A percentile compares a stretch with the other conserved stretches of the same genome.
Conservation (phyloP, 208 protist species). For the Giardia duodenalis region DNA sequence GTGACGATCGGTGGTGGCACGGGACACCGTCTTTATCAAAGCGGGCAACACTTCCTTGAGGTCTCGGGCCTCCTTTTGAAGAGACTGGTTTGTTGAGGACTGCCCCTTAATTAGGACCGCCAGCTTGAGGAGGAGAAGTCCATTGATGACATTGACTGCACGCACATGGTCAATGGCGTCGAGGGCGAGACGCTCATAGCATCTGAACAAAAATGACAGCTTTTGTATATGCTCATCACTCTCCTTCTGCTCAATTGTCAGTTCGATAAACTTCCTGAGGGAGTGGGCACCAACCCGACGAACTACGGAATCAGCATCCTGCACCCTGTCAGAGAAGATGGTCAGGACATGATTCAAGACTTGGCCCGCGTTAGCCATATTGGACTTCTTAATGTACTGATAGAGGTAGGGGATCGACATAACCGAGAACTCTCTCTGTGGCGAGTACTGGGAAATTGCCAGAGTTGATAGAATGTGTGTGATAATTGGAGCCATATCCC, state of each 20-base stretch:
- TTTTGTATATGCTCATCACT: not conserved
- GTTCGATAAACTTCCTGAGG: not conserved
- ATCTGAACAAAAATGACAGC: not conserved
- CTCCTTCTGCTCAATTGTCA: not conserved
- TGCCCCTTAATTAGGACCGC: not conserved
- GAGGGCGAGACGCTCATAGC: not conserved
- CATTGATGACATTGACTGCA: not conserved
- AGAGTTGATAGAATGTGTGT: not conserved
- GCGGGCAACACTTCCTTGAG: slow-evolving; percentile 3
- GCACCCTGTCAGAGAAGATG: not conserved
- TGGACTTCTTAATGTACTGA: not conserved
- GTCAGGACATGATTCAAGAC: not conserved
- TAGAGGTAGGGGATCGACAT: not conserved
- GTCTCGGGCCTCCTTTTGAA: slow-evolving; percentile 15
- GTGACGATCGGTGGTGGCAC: slow-evolving; percentile 9
- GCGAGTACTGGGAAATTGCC: not conserved
- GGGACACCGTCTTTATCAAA: slow-evolving; percentile 11
- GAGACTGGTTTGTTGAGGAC: not conserved
- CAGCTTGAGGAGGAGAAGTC: not conserved
- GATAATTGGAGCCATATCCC: not conserved
- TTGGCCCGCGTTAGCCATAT: not conserved
- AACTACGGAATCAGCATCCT: not conserved
- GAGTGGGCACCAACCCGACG: not conserved
- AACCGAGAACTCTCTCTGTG: not conserved
- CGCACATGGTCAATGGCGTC: not conserved